Evolutionary conservation across 2,329 filamentous ascomycete genomes (phyloP).

Genomic region (Cercospora sp.): DNA sequence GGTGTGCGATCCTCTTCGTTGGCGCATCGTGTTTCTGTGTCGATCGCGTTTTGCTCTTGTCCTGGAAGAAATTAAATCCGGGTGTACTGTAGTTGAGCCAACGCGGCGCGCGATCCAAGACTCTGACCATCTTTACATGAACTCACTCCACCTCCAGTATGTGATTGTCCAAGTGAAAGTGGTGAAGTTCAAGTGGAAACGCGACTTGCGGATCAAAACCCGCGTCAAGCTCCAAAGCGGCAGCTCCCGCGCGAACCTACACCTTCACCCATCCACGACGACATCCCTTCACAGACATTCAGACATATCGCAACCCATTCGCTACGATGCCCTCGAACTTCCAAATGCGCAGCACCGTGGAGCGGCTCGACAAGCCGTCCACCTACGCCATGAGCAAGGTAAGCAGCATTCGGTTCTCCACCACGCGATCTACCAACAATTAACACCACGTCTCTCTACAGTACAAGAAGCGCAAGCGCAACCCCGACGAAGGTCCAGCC

Average conservation of each 20-base stretch:
- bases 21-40: conserved; percentile 40
- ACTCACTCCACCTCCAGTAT: not conserved
- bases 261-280: not conserved
- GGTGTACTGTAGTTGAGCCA: conserved; percentile 81
- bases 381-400: conserved; percentile 89
- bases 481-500: conserved; percentile 54
- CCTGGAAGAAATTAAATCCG: conserved; percentile 73
- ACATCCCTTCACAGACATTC: not conserved
- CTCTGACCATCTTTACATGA: conserved; percentile 70
- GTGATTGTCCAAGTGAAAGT: not conserved
- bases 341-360: conserved; percentile 69
- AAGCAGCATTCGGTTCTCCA: conserved; percentile 34
- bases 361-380: conserved; percentile 89
- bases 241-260: conserved; percentile 9
- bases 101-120: conserved; percentile 79
- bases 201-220: conserved; percentile 12
- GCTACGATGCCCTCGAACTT: conserved; percentile 47
- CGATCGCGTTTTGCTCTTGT: conserved; percentile 13
- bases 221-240: conserved; percentile 18
- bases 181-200: not conserved
- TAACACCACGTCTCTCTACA: conserved; percentile 38
- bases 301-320: conserved; percentile 1
- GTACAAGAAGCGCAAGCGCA: conserved; percentile 70
- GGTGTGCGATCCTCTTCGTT: conserved; percentile 67
- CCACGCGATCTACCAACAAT: conserved; percentile 8